Evolutionary conservation across 2,329 filamentous ascomycete species (phyloP), one percentile per base, ranked within the genome.

Genomic region (Ploettnerulaceae sp.): DNA sequence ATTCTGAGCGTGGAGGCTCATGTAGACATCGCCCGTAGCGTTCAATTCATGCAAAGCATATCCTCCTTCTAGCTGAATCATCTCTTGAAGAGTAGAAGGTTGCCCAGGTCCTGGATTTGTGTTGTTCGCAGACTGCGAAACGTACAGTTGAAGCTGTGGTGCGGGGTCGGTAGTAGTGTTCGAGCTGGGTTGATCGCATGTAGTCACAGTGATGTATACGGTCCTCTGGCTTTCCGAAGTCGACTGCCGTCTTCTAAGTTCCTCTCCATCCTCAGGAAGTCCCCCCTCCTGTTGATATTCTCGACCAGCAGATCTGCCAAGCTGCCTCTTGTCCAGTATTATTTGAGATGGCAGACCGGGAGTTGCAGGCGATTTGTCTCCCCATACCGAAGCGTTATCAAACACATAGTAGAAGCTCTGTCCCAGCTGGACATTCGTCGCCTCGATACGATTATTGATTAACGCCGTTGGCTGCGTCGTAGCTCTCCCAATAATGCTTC

Each of bases 181-280:
- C n/a, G 56, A 47, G 9, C 44, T 37, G 9, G 91, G 93, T 58
- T 94, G 89, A 20, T 79, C 67, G 66, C 93, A 98, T 1, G 87
- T 90, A 56, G 89, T 97, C 33, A 89, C 81, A 2, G 89, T 89
- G 44, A 98, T 75, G 65, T 85, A 96, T 3, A 97, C 43, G 5
- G 54, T 60, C 32, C 57, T 52, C 12, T 51, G 49, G 20, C 25
- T 48, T 20, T 22, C 47, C 21, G 54, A 46, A 31, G 14, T 47
- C 4, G 38, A 35, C 36, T 61, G 54, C 40, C 59, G 53, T 22
- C 44, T 17, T 31, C 21, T 34, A 15, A 61, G 26, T 17, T 54
- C 46, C 21, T 44, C 46, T 5, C 24, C 39, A 12, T 47, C 36
- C 7, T 55, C 47, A 3, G 48, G 46, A 52, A 56, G 39, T 5